Base-by-base conservation (phyloP, 768 basidiomycete species). In the Pholiota microspora region DNA sequence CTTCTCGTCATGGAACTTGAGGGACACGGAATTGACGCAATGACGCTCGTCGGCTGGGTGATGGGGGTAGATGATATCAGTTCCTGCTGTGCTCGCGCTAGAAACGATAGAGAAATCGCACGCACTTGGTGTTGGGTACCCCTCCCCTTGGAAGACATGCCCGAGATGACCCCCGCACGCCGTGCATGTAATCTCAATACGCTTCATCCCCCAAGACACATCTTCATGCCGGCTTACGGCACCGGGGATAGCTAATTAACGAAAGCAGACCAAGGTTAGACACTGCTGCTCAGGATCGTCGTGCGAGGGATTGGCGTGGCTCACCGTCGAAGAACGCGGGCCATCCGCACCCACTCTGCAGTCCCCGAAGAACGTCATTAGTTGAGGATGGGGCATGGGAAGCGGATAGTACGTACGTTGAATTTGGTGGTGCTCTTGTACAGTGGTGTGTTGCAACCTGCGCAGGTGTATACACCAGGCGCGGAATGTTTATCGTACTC, bases 291-390 rank as follows among this genome's bases (percentile, higher is more conserved):
- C 6, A 31, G 29, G 6, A 6, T 31, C 7, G 29, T 6, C 6
- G 29, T 31, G 29, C 7, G 29, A 31, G 29, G 29, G 29, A 6
- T n/a, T n/a, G n/a, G 29, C 29, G 29, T 25, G 7, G 61, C 72
- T 53, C 57, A 89, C 89, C 89, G 66, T 96, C 94, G 67, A 88
- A 98, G 79, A 97, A 98, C 0, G 94, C 92, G n/a, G 95, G 94
- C 94, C 94, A 98, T 21, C 94, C 94, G 64, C 92, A 96, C 7
- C 93, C 92, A 55, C 91, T 94, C 79, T 80, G 15, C 5, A 13
- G 16, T 21, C 7, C n/a, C n/a, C n/a, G n/a, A n/a, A n/a, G n/a
- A n/a, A n/a, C n/a, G n/a, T n/a, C n/a, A n/a, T n/a, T n/a, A n/a
- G n/a, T n/a, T n/a, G n/a, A n/a, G n/a, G n/a, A n/a, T n/a, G n/a